Evolutionary conservation across 2,329 filamentous ascomycete genomes (phyloP).

Genomic region (Aspergillus ochraceoroseus): DNA sequence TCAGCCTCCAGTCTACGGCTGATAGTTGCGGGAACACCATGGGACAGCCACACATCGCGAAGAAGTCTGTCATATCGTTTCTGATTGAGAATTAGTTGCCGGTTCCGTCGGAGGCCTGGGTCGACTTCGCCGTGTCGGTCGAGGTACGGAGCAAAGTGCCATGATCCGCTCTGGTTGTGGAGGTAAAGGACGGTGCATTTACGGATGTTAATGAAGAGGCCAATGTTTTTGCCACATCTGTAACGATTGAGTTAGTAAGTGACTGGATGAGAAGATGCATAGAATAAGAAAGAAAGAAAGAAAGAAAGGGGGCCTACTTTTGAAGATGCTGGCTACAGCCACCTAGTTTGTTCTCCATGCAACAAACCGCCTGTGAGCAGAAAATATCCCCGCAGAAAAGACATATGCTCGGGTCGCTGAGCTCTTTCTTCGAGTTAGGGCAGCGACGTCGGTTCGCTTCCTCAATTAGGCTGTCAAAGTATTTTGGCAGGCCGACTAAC

Average conservation of each 20-base stretch:
- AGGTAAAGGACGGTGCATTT: conserved; percentile 91
- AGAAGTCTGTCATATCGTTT: conserved; percentile 87
- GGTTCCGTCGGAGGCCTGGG: conserved; percentile 77
- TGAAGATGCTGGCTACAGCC: conserved; percentile 87
- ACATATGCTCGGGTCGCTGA: conserved; percentile 86
- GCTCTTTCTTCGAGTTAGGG: conserved; percentile 82
- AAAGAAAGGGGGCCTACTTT: conserved; percentile 55
- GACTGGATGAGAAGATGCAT: background rate
- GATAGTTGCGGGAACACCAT: conserved; percentile 83
- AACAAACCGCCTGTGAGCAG: conserved; percentile 91
- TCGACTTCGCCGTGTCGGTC: conserved; percentile 96
- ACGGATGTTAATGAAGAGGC: conserved; percentile 93
- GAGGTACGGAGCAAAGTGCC: conserved; percentile 82
- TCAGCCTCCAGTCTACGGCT: conserved; percentile 87
- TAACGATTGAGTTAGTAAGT: conserved; percentile 16
- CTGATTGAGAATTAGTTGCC: conserved; percentile 89
- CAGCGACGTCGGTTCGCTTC: conserved; percentile 80
- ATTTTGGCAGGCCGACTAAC: conserved; percentile 82
- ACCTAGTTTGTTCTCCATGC: conserved; percentile 65
- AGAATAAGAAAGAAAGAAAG: background rate
- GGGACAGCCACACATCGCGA: conserved; percentile 77
- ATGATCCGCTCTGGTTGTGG: conserved; percentile 76
- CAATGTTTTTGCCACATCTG: conserved; percentile 82
- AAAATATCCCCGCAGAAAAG: conserved; percentile 96
- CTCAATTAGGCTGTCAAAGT: conserved; percentile 88